A percentile compares a stretch with the other conserved stretches of the same genome.
Evolutionary conservation across 2,329 filamentous ascomycete species (phyloP).

Genomic region (Colletotrichum graminicola): DNA sequence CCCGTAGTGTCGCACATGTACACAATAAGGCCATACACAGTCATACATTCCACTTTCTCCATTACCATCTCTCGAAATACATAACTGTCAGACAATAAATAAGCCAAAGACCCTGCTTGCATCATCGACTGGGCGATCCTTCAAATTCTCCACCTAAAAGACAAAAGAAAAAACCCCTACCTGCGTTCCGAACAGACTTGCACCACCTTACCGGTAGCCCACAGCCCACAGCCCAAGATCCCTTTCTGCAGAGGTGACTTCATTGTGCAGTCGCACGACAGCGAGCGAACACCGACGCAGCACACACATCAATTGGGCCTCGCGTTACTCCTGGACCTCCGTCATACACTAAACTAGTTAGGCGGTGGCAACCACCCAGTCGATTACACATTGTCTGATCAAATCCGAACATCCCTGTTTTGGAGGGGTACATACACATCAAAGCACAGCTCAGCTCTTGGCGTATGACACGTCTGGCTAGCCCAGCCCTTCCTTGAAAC

Average conservation of each 20-base stretch:
- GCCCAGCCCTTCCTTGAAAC: constrained; percentile 24
- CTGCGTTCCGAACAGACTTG: neutral
- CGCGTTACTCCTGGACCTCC: constrained; percentile 1
- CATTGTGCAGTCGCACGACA: constrained; percentile 20
- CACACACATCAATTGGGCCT: constrained; percentile 8
- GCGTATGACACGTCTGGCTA: constrained; percentile 16
- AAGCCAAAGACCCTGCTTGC: constrained; percentile 15
- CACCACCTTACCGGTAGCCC: neutral
- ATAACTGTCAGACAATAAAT: neutral
- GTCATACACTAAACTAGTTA: constrained; percentile 1
- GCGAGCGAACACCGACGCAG: neutral
- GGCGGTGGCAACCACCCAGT: constrained; percentile 28
- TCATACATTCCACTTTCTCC: neutral
- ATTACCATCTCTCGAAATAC: neutral
- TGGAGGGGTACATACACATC: neutral
- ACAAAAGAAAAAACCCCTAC: neutral
- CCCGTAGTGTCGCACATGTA: too few species aligned
- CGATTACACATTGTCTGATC: constrained; percentile 37
- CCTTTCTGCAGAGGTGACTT: constrained; percentile 16
- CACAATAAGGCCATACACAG: too few species aligned
- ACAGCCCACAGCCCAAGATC: neutral
- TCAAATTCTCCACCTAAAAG: constrained; percentile 1
- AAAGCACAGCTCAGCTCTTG: constrained; percentile 25
- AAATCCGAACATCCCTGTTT: constrained; percentile 35
- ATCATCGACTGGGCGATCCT: constrained; percentile 3